phyloP scores from a whole-genome alignment of 1,284 basidiomycete genomes.

The Papiliotrema fonsecae region DNA sequence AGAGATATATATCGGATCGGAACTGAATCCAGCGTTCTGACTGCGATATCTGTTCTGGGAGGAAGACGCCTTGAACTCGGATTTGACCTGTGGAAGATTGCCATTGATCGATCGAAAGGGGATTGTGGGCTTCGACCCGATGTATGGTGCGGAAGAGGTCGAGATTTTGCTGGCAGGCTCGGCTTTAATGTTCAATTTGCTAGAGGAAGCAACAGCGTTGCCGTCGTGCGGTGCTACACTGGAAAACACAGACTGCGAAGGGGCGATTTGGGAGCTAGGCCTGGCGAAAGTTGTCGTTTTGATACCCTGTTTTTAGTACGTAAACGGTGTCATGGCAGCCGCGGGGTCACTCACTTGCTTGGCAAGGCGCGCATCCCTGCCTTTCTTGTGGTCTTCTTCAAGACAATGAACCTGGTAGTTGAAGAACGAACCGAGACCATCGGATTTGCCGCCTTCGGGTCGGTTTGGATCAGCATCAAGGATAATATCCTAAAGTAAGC shows the following conservation, averaged over 20 bases:
- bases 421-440: slow-evolving; percentile 34
- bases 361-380: slow-evolving; percentile 15
- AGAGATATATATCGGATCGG: background rate
- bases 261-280: too few species aligned
- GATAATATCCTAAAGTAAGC: slow-evolving; percentile 19
- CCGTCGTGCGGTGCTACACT: too few species aligned
- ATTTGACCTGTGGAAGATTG: too few species aligned
- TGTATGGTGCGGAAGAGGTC: background rate
- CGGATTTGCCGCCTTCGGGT: slow-evolving; percentile 24
- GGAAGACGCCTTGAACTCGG: background rate
- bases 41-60: background rate
- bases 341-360: slow-evolving; percentile 15
- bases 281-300: too few species aligned
- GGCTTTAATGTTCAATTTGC: too few species aligned
- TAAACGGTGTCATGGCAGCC: too few species aligned
- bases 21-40: background rate
- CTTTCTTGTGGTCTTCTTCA: slow-evolving; percentile 14
- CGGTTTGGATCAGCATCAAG: slow-evolving; percentile 30
- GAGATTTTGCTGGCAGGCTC: too few species aligned
- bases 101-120: background rate
- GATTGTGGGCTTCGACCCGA: background rate
- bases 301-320: too few species aligned
- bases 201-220: too few species aligned
- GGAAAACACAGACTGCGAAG: too few species aligned
- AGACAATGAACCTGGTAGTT: slow-evolving; percentile 24